These are phyloP conservation scores for Gossypium longicalyx DNA, from an alignment of 345 rosid genomes.

Conservation along the genomic window DNA sequence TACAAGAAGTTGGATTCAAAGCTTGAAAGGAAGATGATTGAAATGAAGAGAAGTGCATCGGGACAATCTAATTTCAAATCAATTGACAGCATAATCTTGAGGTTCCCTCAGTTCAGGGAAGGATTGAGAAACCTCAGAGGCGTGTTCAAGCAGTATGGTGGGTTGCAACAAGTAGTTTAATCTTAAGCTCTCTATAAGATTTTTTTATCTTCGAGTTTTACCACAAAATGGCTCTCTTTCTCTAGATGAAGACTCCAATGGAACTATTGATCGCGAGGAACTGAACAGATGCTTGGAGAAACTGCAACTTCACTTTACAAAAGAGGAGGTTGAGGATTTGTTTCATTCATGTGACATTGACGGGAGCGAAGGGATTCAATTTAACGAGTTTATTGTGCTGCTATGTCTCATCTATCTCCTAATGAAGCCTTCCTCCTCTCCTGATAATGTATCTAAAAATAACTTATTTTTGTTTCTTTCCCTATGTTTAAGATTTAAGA, in stretches of 20 bases:
- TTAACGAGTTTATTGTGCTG: slow-evolving; percentile 80
- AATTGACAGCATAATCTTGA: slow-evolving; percentile 65
- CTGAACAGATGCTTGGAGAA: slow-evolving; percentile 61
- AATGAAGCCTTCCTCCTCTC: slow-evolving; percentile 42
- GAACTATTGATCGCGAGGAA: slow-evolving; percentile 62
- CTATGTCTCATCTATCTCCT: slow-evolving; percentile 73
- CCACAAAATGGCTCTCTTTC: neutral
- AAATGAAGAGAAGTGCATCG: slow-evolving; percentile 42
- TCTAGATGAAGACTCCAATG: slow-evolving; percentile 65
- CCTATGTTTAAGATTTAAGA: neutral
- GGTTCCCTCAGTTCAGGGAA: slow-evolving; percentile 61
- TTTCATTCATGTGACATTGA: slow-evolving; percentile 78
- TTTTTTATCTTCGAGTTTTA: neutral
- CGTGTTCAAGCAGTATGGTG: slow-evolving; percentile 65
- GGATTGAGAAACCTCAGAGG: slow-evolving; percentile 59
- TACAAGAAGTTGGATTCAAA: slow-evolving; percentile 58
- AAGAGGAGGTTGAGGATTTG: slow-evolving; percentile 65
- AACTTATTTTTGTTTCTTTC: slow-evolving; percentile 13
- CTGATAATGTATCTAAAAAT: slow-evolving; percentile 24
- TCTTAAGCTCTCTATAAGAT: slow-evolving; percentile 3
- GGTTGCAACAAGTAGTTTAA: slow-evolving; percentile 11
- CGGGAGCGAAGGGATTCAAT: slow-evolving; percentile 69
- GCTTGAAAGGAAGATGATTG: slow-evolving; percentile 66
- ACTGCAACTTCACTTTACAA: slow-evolving; percentile 45
- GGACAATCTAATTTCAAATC: slow-evolving; percentile 47